Percentiles rank a stretch among this genome's conserved stretches.
These are phyloP conservation scores for Andrographis paniculata DNA, from an alignment of 305 asterid genomes.

Conservation along the genomic window DNA sequence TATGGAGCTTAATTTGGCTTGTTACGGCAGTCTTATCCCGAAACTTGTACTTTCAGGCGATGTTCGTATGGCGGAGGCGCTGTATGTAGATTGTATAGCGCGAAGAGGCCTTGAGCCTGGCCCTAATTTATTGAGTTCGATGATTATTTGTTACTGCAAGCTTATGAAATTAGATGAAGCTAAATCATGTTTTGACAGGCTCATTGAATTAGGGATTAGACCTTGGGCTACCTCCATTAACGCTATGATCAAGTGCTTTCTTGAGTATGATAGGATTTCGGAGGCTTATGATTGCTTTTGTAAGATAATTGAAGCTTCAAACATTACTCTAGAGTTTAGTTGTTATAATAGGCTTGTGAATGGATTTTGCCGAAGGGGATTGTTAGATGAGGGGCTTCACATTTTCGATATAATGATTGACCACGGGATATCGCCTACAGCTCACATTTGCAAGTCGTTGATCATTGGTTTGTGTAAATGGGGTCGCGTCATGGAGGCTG, in stretches of 20 bases:
- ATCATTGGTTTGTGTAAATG: slow-evolving; percentile 35
- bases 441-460: slow-evolving; percentile 41
- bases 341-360: slow-evolving; percentile 45
- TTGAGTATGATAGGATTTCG: slow-evolving; percentile 23
- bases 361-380: slow-evolving; percentile 35
- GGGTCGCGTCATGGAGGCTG: slow-evolving; percentile 50
- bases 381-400: slow-evolving; percentile 37
- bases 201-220: slow-evolving; percentile 20
- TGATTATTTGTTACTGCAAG: slow-evolving; percentile 46
- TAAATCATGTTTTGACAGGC: slow-evolving; percentile 30
- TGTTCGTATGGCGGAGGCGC: slow-evolving; percentile 30
- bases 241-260: slow-evolving; percentile 33
- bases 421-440: slow-evolving; percentile 32
- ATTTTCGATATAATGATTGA: slow-evolving; percentile 35
- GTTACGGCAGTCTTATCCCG: slow-evolving; percentile 30
- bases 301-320: slow-evolving; percentile 19
- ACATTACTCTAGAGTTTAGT: slow-evolving; percentile 22
- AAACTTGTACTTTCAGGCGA: slow-evolving; percentile 37
- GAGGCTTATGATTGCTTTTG: slow-evolving; percentile 44
- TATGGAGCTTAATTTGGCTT: slow-evolving; percentile 31
- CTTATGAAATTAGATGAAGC: slow-evolving; percentile 47
- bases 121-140: slow-evolving; percentile 32
- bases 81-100: slow-evolving; percentile 27
- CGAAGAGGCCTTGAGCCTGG: slow-evolving; percentile 25
- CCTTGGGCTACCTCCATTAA: slow-evolving; percentile 35